Evolutionary conservation across 2,329 filamentous ascomycete genomes (phyloP).

Genomic region (Hyphodiscus sp.): DNA sequence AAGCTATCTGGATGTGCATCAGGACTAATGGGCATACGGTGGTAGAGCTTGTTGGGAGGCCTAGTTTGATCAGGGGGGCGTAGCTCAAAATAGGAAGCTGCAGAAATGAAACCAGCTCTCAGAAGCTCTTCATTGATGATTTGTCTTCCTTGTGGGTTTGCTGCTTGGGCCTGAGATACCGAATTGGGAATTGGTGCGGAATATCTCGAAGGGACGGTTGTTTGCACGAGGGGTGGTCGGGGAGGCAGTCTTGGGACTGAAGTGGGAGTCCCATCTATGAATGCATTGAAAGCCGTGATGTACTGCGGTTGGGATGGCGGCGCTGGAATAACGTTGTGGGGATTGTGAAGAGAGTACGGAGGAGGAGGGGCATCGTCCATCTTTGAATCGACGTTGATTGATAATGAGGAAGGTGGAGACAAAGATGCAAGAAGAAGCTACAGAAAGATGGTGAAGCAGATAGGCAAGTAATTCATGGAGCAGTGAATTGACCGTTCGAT

Average conservation of each 20-base stretch:
- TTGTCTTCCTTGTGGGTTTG: neutral
- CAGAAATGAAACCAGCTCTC: conserved; percentile 8
- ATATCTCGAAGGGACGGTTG: neutral
- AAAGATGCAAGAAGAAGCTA: neutral
- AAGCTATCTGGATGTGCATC: neutral
- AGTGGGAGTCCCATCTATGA: neutral
- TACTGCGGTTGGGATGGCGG: neutral
- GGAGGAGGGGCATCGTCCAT: neutral
- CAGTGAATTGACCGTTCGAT: neutral
- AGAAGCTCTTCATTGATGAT: neutral
- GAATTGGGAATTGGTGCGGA: neutral
- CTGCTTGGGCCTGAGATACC: neutral
- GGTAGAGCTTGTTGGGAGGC: neutral
- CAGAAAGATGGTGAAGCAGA: neutral
- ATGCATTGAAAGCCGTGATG: neutral
- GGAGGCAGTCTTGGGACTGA: neutral
- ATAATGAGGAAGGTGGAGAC: neutral
- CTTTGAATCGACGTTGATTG: neutral
- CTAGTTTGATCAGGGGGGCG: neutral
- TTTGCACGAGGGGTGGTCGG: neutral
- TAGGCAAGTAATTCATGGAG: neutral
- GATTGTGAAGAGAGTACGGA: neutral
- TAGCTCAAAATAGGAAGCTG: conserved; percentile 12
- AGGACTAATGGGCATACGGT: neutral
- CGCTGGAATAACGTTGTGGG: neutral